Evolutionary conservation across 352 stramenopile genomes (phyloP), one percentile per base, ranked within the genome.

Genomic region (Phytophthora colocasiae): DNA sequence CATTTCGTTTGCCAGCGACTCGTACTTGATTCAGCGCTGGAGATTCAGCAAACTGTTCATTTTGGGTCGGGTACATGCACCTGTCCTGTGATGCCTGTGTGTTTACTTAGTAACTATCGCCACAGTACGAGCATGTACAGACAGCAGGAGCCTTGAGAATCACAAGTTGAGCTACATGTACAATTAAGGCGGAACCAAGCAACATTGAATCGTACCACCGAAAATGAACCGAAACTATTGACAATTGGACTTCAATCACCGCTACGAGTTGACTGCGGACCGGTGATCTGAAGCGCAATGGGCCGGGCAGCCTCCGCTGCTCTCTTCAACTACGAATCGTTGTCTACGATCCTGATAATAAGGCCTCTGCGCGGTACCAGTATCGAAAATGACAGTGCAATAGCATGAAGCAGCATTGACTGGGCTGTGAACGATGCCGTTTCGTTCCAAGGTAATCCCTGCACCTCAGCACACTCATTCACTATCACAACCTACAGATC

Each of bases 401-500:
- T 4, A 22, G 15, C 19, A 17, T 24, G 6, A 36, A 12, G 12
- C 14, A 10, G 22, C 43, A 10, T 10, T 22, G 19, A 22, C 9
- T 22, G 34, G 26, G 31, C 22, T 9, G 14, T 2, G 9, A 27
- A 9, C 43, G 14, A 26, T 19, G 14, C 10, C 10, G 22, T 9
- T 34, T 49, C 17, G 10, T 17, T 26, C 43, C 14, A 49, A 17
- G 27, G 10, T 19, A 44, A 41, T 27, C 49, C 31, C 41, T 54
- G 11, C 47, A n/a, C 6, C 22, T 9, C 12, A 31, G 47, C 3
- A 10, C 9, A 15, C 32, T 7, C 22, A 62, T 38, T 56, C 41
- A 62, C 17, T 67, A 67, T 67, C 59, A 67, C 32, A 47, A 19
- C 36, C 15, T 17, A 14, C 44, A 61, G 43, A 45, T 27, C 11